A percentile compares a stretch with the other conserved stretches of the same genome.
phyloP scores from a whole-genome alignment of 768 basidiomycete genomes.

The Leccinum boreale region DNA sequence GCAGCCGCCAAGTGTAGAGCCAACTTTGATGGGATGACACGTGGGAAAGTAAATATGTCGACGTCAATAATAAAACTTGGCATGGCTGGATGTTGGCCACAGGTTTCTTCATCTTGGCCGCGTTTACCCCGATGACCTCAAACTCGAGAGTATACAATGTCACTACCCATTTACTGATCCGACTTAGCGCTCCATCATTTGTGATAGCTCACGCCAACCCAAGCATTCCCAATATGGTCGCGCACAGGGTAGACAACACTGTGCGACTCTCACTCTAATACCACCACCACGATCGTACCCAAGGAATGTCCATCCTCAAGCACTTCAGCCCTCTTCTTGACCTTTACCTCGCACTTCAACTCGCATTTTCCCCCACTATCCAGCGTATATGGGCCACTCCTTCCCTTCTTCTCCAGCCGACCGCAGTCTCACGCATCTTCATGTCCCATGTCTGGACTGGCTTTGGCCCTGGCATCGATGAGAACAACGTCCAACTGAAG shows the following conservation, averaged over 20 bases:
- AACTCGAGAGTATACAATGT: no score
- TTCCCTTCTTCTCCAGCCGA: constrained; percentile 43
- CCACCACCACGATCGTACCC: constrained; percentile 1
- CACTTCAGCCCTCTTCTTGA: constrained; percentile 41
- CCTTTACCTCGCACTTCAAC: constrained; percentile 36
- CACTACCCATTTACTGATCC: no score
- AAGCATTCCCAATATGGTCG: constrained; percentile 1
- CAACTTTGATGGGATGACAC: no score
- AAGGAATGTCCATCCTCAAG: constrained; percentile 15
- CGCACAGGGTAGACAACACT: no score
- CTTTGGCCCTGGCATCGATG: constrained; percentile 49
- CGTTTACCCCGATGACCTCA: no score
- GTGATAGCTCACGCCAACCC: no score
- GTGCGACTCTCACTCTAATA: not conserved
- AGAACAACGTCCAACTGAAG: constrained; percentile 40
- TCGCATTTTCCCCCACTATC: constrained; percentile 47
- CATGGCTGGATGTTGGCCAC: not conserved
- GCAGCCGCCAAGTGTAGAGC: no score
- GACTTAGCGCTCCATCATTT: no score
- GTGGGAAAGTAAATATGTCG: no score
- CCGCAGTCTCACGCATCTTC: constrained; percentile 48
- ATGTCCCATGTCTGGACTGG: constrained; percentile 56
- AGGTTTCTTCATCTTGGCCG: no score
- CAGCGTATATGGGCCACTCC: constrained; percentile 39
- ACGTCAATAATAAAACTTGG: no score